Base-by-base conservation (phyloP, 2,329 filamentous ascomycete genomes). In the Fusarium metavorans region DNA sequence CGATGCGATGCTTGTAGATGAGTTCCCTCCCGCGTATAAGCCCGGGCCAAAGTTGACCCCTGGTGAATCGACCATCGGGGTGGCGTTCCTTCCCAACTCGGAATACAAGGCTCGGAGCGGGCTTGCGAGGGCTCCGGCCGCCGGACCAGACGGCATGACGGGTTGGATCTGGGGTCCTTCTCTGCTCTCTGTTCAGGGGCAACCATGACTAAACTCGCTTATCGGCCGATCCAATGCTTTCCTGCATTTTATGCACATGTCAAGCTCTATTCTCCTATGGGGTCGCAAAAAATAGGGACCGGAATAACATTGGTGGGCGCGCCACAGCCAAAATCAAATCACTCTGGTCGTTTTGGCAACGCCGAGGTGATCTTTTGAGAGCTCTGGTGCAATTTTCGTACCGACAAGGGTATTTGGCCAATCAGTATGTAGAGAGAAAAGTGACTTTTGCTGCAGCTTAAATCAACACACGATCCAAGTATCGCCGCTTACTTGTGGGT, bases 1-100 rank as follows among this genome's bases (percentile, higher is more conserved):
- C 27, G 11, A 34, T 20, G 18, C 18, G n/a, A 43, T 41, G 25
- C 20, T 30, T n/a, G 45, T 30, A 37, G 14, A 48, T 48, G 37
- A 14, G 20, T 13, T 13, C 27, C 54, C 48, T 43, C 32, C 39
- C 71, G 64, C 52, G 68, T 66, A 70, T 59, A 67, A 72, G 60
- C 64, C 61, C 32, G 50, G 68, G 41, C 68, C 71, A 58, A 61
- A 66, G 30, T 64, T 59, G 68, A 63, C 68, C 71, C 72, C 64
- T 65, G 56, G 57, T 35, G 65, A 41, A 63, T 66, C 41, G 37
- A 54, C 62, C 63, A 50, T 60, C 52, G 52, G 48, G 39, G 64
- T 50, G 61, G 30, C 54, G 63, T 64, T 72, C 56, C 68, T 74
- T 70, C 67, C 61, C 16, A 64, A 56, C 48, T 64, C 48, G 61